Evolutionary conservation across 2,329 filamentous ascomycete genomes (phyloP), one percentile per base, ranked within the genome.

Genomic region (Dactylellina leptospora): DNA sequence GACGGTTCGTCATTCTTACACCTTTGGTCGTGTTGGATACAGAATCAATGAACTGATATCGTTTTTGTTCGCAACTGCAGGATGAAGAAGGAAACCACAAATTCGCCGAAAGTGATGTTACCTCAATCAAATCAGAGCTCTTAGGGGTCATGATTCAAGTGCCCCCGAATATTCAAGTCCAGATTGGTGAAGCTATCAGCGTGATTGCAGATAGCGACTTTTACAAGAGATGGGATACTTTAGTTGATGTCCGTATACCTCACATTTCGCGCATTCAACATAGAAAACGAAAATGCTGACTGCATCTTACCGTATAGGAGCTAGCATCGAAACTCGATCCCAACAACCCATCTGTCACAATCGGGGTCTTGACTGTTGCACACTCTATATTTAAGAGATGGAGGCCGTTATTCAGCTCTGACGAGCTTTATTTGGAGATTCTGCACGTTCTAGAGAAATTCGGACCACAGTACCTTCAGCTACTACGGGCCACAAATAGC

Each of bases 191-290:
- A 79, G 93, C 95, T 74, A 96, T 97, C 80, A 97, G 93, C 81
- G 87, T 96, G 77, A 97, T 99, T 77, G 95, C 95, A 72, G 93
- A 97, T 81, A 97, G 93, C 76, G 95, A 99, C 80, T 99, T 99
- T 81, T 99, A 90, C 89, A 85, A 90, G 80, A 86, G 90, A 78
- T 99, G 95, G 95, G 90, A 97, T 78, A 96, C 93, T n/a, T 84
- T 99, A 71, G 93, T 96, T 58, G 87, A 90, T 82, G 89, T 90
- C 80, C 75, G 84, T 78, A 44, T 51, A 11, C 55, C n/a, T 40
- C 20, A 11, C 16, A n/a, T 8, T 30, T 16, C 36, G 13, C n/a
- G n/a, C n/a, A n/a, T n/a, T n/a, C n/a, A n/a, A n/a, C n/a, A n/a
- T n/a, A n/a, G n/a, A n/a, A n/a, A n/a, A n/a, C n/a, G 30, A 33